Evolutionary conservation across 2,329 filamentous ascomycete genomes (phyloP).

Genomic region (Colletotrichum plurivorum): DNA sequence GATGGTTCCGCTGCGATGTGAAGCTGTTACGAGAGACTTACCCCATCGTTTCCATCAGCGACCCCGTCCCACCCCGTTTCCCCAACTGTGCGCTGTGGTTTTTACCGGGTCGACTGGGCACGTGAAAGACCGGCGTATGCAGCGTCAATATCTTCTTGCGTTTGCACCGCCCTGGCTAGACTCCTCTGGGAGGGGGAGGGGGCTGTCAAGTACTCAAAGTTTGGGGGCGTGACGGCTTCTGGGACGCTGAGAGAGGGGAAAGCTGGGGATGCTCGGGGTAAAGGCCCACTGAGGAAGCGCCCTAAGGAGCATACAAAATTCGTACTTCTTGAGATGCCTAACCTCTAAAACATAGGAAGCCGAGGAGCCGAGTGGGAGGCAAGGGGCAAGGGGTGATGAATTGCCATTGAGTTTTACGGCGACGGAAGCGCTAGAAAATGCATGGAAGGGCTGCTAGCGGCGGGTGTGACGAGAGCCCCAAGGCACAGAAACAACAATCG

Average conservation of each 20-base stretch:
- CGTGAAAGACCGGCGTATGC: neutral
- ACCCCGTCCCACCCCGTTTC: conserved; percentile 16
- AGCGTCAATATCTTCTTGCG: conserved; percentile 3
- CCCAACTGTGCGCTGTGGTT: conserved; percentile 31
- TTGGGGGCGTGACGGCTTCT: conserved; percentile 2
- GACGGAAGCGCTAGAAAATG: conserved; percentile 36
- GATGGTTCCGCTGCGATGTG: conserved; percentile 18
- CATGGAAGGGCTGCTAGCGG: conserved; percentile 18
- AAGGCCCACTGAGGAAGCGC: neutral
- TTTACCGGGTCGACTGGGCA: neutral
- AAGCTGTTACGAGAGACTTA: conserved; percentile 37
- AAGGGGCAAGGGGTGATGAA: neutral
- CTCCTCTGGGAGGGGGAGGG: conserved; percentile 1
- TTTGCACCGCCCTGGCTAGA: conserved; percentile 18
- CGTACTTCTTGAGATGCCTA: too few relatives aligned
- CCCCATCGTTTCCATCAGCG: conserved; percentile 19
- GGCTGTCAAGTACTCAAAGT: neutral
- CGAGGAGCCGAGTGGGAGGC: neutral
- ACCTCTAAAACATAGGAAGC: too few relatives aligned
- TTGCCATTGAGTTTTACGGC: conserved; percentile 1
- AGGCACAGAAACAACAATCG: neutral
- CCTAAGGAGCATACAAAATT: too few relatives aligned
- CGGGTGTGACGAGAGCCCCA: neutral
- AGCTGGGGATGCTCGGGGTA: conserved; percentile 9
- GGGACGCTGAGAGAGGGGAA: neutral